Percentiles rank a stretch among this genome's conserved stretches.
Evolutionary conservation across 2,329 filamentous ascomycete genomes (phyloP).

Genomic region (Pseudohalonectria lignicola): DNA sequence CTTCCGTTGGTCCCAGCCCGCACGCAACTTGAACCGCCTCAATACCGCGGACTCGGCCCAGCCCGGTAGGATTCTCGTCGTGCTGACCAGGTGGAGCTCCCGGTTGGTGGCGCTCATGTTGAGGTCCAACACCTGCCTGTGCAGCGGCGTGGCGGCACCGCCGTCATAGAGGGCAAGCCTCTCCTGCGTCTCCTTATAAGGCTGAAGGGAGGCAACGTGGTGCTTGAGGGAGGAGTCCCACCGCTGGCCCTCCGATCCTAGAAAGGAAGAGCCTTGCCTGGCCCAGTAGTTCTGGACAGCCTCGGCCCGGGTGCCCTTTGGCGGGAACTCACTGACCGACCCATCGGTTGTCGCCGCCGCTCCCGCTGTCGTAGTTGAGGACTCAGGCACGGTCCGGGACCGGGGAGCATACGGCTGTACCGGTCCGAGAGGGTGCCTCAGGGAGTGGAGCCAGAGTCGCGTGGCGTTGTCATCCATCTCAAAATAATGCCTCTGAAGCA

Average conservation of each 20-base stretch:
- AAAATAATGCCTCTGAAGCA: slow-evolving; percentile 12
- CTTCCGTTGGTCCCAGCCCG: neutral
- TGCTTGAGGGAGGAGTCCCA: neutral
- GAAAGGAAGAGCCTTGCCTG: neutral
- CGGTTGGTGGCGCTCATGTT: neutral
- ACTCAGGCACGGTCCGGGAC: too few relatives aligned
- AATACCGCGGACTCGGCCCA: neutral
- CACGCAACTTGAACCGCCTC: neutral
- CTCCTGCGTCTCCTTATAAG: neutral
- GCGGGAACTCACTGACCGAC: neutral
- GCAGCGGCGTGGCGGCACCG: neutral
- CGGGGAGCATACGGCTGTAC: too few relatives aligned
- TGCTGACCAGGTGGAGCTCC: neutral
- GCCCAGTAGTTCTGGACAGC: neutral
- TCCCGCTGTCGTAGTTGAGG: too few relatives aligned
- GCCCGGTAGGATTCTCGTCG: neutral
- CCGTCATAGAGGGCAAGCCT: neutral
- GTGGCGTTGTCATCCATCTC: slow-evolving; percentile 10
- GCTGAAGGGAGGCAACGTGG: neutral
- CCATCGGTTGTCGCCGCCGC: too few relatives aligned
- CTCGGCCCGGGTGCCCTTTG: neutral
- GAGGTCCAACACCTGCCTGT: neutral
- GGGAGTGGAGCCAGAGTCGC: slow-evolving; percentile 8
- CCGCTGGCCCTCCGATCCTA: neutral
- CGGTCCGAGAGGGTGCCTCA: slow-evolving; percentile 2